Base-by-base conservation (phyloP, 2,329 filamentous ascomycete genomes). In the Epichloe hybrida region DNA sequence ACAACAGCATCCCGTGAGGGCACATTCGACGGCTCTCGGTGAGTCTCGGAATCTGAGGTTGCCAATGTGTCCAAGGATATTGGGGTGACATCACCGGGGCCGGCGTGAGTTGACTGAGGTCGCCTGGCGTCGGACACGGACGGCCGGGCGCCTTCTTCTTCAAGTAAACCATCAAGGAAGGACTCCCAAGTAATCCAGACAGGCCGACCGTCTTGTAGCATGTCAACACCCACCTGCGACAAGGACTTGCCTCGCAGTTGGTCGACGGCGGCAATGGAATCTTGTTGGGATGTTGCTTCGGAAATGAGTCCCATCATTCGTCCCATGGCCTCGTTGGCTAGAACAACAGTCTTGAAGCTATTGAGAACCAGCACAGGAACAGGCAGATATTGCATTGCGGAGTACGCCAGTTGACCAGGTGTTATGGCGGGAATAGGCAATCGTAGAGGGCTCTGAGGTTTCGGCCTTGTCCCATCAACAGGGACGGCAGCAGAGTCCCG, bases 281-380 rank as follows among this genome's bases (percentile, higher is more conserved):
- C 69, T 17, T 72, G 69, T 15, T 66, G 65, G 27, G 65, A 66
- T 4, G 67, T 58, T 31, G 65, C 62, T 15, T 72, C 69, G 3
- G 61, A 55, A 27, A 79, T 70, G 46, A 86, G 35, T 84, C 85
- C 40, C 41, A 53, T 50, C 58, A 90, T 67, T 50, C 79, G 74
- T 1, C 80, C 83, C 77, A 88, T 83, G 20, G 86, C 81, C 57
- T 88, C 83, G 58, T 90, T 90, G 23, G 85, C 85, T 36, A 89
- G 65, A 1, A 86, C 74, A 3, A 89, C 76, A 0, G 81, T 85
- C 65, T 88, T 89, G 34, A 77, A 60, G 37, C 74, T 78, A 48
- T 82, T 83, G 37, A 90, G 68, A 1, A 90, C 79, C 37, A 89
- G 64, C 4, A 87, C 64, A 0, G 86, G 86, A 45, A 87, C 79